Conservation (phyloP, 139 green algal genomes). For the Raphidocelis subcapitata region DNA sequence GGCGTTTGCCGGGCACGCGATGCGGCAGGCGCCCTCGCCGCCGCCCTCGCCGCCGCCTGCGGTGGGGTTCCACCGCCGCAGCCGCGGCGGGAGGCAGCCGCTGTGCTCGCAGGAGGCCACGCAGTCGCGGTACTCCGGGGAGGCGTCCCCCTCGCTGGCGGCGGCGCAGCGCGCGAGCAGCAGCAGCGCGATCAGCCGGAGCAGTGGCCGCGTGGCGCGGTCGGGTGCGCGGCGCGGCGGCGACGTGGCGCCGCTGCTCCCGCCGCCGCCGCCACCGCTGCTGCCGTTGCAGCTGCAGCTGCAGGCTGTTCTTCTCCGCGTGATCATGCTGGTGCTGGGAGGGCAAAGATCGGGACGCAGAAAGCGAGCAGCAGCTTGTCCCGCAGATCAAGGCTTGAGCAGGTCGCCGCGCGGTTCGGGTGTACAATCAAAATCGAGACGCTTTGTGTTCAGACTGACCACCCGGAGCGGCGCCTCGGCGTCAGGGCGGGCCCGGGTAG, state of each 20-base stretch:
- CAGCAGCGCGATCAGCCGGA: neutral
- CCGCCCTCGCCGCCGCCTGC: too few relatives aligned
- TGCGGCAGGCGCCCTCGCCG: too few relatives aligned
- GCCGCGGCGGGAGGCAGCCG: neutral
- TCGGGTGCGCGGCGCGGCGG: neutral
- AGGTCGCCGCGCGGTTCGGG: neutral
- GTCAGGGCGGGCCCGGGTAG: too few relatives aligned
- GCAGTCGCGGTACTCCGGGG: neutral
- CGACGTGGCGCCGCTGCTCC: neutral
- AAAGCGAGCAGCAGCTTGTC: neutral
- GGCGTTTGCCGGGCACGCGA: too few relatives aligned
- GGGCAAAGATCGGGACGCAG: slow-evolving; percentile 7
- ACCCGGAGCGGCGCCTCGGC: neutral
- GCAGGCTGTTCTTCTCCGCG: neutral
- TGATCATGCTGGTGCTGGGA: too few relatives aligned
- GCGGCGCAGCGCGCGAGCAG: neutral
- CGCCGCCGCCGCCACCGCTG: neutral
- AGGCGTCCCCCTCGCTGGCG: neutral
- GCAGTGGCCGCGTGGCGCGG: neutral
- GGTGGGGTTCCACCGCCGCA: neutral
- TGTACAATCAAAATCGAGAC: neutral
- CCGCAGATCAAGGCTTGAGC: slow-evolving; percentile 6
- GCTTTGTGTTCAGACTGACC: neutral
- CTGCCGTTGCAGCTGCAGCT: slow-evolving; percentile 1
- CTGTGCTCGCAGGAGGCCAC: neutral